A percentile compares a stretch with the other conserved stretches of the same genome.
These are phyloP conservation scores for Loxodes magnus DNA, from an alignment of 73 alveolate genomes.

Conservation along the genomic window DNA sequence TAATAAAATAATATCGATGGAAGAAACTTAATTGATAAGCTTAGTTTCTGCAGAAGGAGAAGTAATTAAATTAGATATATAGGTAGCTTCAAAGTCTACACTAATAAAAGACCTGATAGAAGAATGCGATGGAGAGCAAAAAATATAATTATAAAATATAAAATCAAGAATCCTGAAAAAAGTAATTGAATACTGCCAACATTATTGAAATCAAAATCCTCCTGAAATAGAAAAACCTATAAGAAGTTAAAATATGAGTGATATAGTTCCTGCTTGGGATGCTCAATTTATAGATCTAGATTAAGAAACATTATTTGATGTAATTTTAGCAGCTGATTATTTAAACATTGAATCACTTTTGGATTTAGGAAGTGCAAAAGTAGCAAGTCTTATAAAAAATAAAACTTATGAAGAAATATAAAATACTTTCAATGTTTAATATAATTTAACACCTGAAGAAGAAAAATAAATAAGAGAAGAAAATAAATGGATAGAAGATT, in stretches of 20 bases:
- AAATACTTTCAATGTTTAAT: conserved; percentile 61
- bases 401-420: conserved; percentile 61
- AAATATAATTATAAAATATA: conserved; percentile 73
- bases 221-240: conserved; percentile 86
- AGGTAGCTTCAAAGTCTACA: not conserved
- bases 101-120: not conserved
- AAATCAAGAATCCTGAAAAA: conserved; percentile 44
- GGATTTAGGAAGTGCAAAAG: conserved; percentile 84
- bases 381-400: conserved; percentile 69
- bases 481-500: conserved; percentile 79
- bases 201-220: conserved; percentile 54
- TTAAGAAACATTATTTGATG: conserved; percentile 63
- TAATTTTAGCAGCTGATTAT: conserved; percentile 84
- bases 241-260: conserved; percentile 59
- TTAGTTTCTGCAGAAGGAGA: not conserved
- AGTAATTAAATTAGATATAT: not conserved
- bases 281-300: conserved; percentile 71
- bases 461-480: conserved; percentile 81
- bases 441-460: conserved; percentile 86
- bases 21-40: too few species aligned
- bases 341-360: conserved; percentile 62
- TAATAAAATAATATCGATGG: too few species aligned
- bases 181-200: conserved; percentile 59
- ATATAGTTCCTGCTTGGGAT: conserved; percentile 67
- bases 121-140: conserved; percentile 36